Evolutionary conservation across 1,139 yeast species (phyloP).

Genomic region (Barnettozyma hawaiiensis): DNA sequence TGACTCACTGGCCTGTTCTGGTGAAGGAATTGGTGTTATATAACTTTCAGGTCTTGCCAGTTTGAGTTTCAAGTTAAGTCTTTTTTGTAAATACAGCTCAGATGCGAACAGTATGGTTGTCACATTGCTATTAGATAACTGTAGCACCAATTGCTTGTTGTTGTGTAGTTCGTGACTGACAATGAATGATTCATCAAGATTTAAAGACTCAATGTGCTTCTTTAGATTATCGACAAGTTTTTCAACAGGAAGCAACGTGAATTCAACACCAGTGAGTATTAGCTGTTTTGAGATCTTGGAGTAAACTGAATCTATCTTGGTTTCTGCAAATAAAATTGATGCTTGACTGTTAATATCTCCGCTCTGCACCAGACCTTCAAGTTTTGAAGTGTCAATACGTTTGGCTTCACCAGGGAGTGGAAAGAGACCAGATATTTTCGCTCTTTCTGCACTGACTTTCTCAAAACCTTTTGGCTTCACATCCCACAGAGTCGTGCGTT

Average conservation of each 20-base stretch:
- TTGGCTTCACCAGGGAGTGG: conserved; percentile 68
- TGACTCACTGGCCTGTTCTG: conserved; percentile 5
- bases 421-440: conserved; percentile 76
- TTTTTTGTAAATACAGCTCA: conserved; percentile 33
- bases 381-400: conserved; percentile 48
- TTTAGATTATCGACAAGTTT: conserved; percentile 41
- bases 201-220: conserved; percentile 34
- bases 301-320: conserved; percentile 46
- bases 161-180: conserved; percentile 25
- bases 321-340: conserved; percentile 32
- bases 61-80: conserved; percentile 32
- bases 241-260: conserved; percentile 33
- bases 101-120: conserved; percentile 57
- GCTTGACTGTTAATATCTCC: conserved; percentile 31
- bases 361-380: conserved; percentile 44
- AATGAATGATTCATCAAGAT: conserved; percentile 22
- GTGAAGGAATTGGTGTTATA: conserved; percentile 32
- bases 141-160: conserved; percentile 40
- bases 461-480: conserved; percentile 71
- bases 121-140: conserved; percentile 46
- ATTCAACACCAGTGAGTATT: conserved; percentile 42
- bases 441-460: conserved; percentile 68
- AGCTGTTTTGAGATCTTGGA: conserved; percentile 48
- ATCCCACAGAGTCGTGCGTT: conserved; percentile 62
- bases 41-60: conserved; percentile 61